phyloP scores from a whole-genome alignment of 2,329 filamentous ascomycete genomes.

The Hypoxylon sp. region DNA sequence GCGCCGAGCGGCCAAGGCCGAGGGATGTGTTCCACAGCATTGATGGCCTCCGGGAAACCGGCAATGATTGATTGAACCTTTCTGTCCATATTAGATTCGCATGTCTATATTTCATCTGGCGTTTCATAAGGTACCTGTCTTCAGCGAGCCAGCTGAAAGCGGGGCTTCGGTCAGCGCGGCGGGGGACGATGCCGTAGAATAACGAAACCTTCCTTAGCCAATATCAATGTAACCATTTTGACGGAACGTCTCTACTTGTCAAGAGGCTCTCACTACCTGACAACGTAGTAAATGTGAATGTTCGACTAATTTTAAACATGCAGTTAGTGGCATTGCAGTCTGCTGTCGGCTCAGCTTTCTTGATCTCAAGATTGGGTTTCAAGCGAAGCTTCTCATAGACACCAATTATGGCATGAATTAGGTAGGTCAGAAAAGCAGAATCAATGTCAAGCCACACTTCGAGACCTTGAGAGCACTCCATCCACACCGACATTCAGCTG shows the following conservation, averaged over 20 bases:
- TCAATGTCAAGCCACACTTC: background rate
- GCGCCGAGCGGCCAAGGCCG: background rate
- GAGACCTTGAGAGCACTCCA: background rate
- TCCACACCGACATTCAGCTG: background rate
- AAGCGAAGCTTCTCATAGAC: too few species aligned
- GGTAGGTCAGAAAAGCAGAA: background rate
- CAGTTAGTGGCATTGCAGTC: background rate
- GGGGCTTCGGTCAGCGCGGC: background rate
- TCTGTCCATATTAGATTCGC: background rate
- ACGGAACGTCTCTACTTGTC: background rate
- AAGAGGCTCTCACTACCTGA: background rate
- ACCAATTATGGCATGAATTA: too few species aligned
- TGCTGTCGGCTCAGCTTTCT: background rate
- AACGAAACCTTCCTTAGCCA: background rate
- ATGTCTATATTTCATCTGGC: background rate
- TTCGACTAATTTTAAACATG: background rate
- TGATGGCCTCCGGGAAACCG: background rate
- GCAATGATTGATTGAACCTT: background rate
- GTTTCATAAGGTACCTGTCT: too few species aligned
- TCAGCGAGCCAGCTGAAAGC: background rate
- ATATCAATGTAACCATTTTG: too few species aligned
- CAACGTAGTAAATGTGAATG: background rate
- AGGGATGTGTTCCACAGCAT: background rate
- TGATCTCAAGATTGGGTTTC: background rate
- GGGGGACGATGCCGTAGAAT: background rate